Percentiles rank a stretch among this genome's conserved stretches.
These are phyloP conservation scores for Erythrobasidium hasegawianum DNA, from an alignment of 1,284 basidiomycete genomes.

Conservation along the genomic window DNA sequence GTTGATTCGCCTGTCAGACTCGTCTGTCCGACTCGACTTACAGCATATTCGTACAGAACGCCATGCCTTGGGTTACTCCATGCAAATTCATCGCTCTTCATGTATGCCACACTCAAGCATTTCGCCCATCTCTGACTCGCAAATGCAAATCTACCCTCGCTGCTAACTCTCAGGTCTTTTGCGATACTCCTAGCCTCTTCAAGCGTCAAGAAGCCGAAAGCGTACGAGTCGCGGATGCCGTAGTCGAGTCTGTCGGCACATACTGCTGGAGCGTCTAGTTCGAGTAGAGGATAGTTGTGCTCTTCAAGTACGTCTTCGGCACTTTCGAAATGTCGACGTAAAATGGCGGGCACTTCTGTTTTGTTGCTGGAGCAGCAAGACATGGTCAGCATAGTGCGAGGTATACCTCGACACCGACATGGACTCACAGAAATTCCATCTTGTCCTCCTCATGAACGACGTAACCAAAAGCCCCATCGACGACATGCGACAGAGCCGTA, in stretches of 20 bases:
- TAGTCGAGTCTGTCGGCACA: constrained; percentile 41
- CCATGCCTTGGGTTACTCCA: constrained; percentile 34
- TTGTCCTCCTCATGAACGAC: constrained; percentile 38
- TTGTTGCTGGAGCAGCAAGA: constrained; percentile 4
- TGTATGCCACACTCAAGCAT: constrained; percentile 27
- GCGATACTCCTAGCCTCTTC: constrained; percentile 34
- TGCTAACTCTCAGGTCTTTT: background rate
- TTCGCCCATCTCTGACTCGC: constrained; percentile 15
- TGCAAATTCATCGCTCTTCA: constrained; percentile 27
- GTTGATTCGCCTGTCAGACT: background rate
- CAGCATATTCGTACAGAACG: constrained; percentile 31
- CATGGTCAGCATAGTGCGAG: background rate
- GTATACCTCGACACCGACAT: too few relatives aligned
- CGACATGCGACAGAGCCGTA: constrained; percentile 34
- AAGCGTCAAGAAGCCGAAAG: constrained; percentile 29
- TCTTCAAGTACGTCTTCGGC: constrained; percentile 36
- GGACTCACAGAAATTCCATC: constrained; percentile 29
- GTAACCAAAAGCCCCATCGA: constrained; percentile 34
- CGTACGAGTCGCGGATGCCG: constrained; percentile 36
- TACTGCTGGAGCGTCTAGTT: constrained; percentile 37
- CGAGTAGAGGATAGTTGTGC: constrained; percentile 37
- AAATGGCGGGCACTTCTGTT: constrained; percentile 21
- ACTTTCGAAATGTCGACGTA: constrained; percentile 9
- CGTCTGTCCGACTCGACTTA: too few relatives aligned
- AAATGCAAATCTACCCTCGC: constrained; percentile 25